Base-by-base conservation (phyloP, 257 asterid species). In the Hygrophila difformis region DNA sequence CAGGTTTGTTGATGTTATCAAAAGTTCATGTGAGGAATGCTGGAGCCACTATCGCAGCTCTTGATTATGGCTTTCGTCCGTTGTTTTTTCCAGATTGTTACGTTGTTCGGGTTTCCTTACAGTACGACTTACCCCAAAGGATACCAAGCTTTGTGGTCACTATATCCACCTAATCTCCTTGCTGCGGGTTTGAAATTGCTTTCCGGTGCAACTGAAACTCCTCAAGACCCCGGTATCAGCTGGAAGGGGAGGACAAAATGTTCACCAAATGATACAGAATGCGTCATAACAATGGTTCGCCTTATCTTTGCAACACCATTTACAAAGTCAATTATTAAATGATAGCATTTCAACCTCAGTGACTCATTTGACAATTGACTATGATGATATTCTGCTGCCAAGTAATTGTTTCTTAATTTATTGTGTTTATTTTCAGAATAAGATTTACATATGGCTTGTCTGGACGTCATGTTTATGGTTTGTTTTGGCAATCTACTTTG, bases 121-220 rank as follows among this genome's bases (percentile, higher is more conserved):
- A 63, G 77, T 35, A 45, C 51, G 18, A 36, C 14, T 44, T 74
- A 5, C 60, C 63, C 89, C 13, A 65, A 73, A 12, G 59, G 56
- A 15, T 81, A 69, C 55, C 73, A 66, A 53, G 50, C 22, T 23
- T 45, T 88, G 48, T 88, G 97, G 97, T 81, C 95, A n/a, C 46
- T 81, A 11, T 88, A 84, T 71, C 97, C 97, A 24, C 97, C 97
- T 55, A 79, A 88, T 77, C 95, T 79, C 65, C 73, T 84, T 55
- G 84, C 95, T 57, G 58, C 60, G 50, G 94, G 94, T 65, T 78
- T 84, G 66, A 52, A 61, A 63, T 73, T 88, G 68, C 95, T 81
- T 67, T 56, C 95, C 41, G 74, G 8, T 63, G 95, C 97, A 53
- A 88, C 97, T 53, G 76, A 61, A 58, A 81, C 95, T 60, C 87